Evolutionary conservation across 805 yeast species (phyloP), one percentile per base, ranked within the genome.

Genomic region (Yarrowia bubula): DNA sequence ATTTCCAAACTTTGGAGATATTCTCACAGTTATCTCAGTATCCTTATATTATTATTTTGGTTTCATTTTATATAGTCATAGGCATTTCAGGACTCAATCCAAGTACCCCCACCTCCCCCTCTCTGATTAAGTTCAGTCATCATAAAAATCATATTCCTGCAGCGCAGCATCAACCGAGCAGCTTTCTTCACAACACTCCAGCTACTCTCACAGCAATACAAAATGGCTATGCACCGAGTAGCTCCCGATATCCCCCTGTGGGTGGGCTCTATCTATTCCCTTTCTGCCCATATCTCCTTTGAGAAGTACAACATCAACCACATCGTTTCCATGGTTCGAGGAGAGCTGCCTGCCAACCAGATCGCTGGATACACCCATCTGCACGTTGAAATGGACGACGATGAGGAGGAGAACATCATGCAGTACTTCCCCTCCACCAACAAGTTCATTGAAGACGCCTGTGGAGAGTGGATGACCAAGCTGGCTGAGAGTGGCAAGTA

Each of bases 361-460:
- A 75, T 79, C 13, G 71, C 74, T 14, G 75, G 77, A 14, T 67
- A 70, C 50, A 66, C 68, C 35, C 69, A 77, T 74, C 8, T 81
- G 82, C 90, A 87, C 68, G 81, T 93, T 35, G 83, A 85, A 8
- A 77, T 93, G 8, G 87, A 90, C 67, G 99, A 95, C 73, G 86
- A 85, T 65, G 85, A 83, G 47, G 80, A 81, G 1, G 83, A 86
- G 28, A 86, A 93, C 69, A 80, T 95, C 11, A 72, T 92, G 64
- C 81, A 83, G 67, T 79, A 81, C 68, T 81, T 93, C 62, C 81
- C 81, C n/a, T 81, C 81, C 50, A 79, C 88, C 0, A 87, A 87
- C 69, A 75, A 75, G 10, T 91, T 90, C 73, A 88, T 93, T 1
- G 88, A 86, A 55, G 71, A 75, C 2, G 91, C 90, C 0, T 77